Base-by-base conservation (phyloP, 2,329 filamentous ascomycete species). In the Ceratocystis variospora region DNA sequence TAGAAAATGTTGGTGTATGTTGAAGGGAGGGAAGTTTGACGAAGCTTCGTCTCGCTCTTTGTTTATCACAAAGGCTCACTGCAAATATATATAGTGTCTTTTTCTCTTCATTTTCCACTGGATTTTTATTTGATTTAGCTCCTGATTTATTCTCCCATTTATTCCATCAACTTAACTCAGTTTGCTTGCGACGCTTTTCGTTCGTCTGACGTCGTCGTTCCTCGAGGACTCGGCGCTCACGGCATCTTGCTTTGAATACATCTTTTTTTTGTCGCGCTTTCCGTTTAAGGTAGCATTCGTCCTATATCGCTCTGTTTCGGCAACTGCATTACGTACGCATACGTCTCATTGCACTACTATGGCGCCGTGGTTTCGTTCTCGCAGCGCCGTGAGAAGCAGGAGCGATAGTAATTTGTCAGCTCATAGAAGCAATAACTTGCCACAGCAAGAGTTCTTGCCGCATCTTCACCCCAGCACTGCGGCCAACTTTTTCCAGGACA, bases 341-440 rank as follows among this genome's bases (percentile, higher is more conserved):
- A 41, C 37, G 37, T 41, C 12, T 3, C 37, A 41, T 48, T 10
- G 22, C 48, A 53, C 55, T 8, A 31, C 55, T 31, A 59, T 59
- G 55, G 55, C 55, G 7, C 55, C 55, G 22, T 59, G 55, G 55
- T 59, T 59, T 37, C 55, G 55, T 37, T 37, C 55, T 33, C 28
- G 31, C 3, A 59, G 55, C 55, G 31, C 31, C 31, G 28, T 59
- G 17, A 31, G 28, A 31, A 31, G 48, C 48, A 53, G 55, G 55
- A 28, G 17, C 55, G 55, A 59, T 31, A 17, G 33, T 7, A 31
- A 25, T 25, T 25, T 59, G 55, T 33, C 53, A 15, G 7, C 55
- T 10, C 28, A 59, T 28, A 59, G 28, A 59, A 15, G 55, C 25
- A 59, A 37, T 31, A 59, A 37, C 55, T 17, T 31, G 55, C 55